Evolutionary conservation across 2,329 filamentous ascomycete species (phyloP).

Genomic region (Didymellaceae sp.): DNA sequence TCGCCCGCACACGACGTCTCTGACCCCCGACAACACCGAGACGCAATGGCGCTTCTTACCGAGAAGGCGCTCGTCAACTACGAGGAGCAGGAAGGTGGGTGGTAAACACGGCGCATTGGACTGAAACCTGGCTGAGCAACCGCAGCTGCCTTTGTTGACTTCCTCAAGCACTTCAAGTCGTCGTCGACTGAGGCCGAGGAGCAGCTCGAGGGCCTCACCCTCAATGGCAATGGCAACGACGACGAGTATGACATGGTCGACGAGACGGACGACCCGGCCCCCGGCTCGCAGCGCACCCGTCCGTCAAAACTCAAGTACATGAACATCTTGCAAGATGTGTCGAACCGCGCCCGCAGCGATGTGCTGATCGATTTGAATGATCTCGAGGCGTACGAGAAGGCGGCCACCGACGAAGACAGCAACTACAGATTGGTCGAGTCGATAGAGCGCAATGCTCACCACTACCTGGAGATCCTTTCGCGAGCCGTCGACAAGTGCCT

Average conservation of each 20-base stretch:
- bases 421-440: constrained; percentile 76
- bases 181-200: constrained; percentile 73
- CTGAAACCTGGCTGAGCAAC: constrained; percentile 40
- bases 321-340: constrained; percentile 83
- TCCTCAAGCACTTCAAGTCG: constrained; percentile 89
- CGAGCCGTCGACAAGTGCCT: constrained; percentile 86
- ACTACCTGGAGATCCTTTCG: constrained; percentile 92
- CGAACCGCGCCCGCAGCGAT: constrained; percentile 78
- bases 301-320: constrained; percentile 83
- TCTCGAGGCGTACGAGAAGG: constrained; percentile 78
- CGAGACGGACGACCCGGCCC: constrained; percentile 69
- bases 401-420: constrained; percentile 65
- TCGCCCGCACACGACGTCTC: constrained; percentile 16
- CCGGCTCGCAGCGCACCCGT: constrained; percentile 50
- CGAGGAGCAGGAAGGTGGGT: constrained; percentile 79
- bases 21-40: constrained; percentile 9
- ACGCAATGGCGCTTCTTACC: constrained; percentile 82
- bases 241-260: constrained; percentile 96
- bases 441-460: constrained; percentile 88
- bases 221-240: constrained; percentile 84
- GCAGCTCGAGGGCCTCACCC: constrained; percentile 81
- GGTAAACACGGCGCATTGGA: constrained; percentile 43
- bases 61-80: constrained; percentile 85
- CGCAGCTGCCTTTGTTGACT: constrained; percentile 82
- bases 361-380: constrained; percentile 91